Conservation (phyloP, 352 stramenopile species). For the Thalassiosira hispida region DNA sequence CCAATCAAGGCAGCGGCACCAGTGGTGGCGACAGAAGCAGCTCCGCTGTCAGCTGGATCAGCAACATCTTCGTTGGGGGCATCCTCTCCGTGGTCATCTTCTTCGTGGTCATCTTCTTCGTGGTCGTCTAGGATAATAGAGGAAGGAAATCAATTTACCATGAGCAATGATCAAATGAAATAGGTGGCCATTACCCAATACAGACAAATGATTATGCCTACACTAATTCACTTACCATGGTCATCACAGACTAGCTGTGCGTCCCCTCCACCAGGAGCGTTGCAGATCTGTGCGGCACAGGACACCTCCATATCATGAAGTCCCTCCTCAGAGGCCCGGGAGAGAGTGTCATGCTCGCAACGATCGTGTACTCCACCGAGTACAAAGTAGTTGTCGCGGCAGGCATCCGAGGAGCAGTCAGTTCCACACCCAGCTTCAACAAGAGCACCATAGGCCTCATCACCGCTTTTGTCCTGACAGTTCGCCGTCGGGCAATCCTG, state of each 20-base stretch:
- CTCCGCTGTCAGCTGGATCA: background rate
- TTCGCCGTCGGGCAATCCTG: conserved; percentile 23
- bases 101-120: background rate
- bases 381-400: conserved; percentile 29
- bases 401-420: conserved; percentile 44
- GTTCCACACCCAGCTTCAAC: conserved; percentile 27
- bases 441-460: conserved; percentile 39
- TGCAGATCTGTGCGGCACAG: conserved; percentile 38
- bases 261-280: conserved; percentile 11
- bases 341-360: conserved; percentile 36
- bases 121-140: too few species aligned
- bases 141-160: background rate
- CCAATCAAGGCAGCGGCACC: background rate
- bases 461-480: conserved; percentile 25
- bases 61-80: too few species aligned
- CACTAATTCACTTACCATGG: conserved; percentile 13
- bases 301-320: conserved; percentile 40
- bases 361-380: conserved; percentile 29
- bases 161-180: background rate
- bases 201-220: background rate
- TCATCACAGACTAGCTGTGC: conserved; percentile 40
- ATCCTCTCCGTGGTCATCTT: too few species aligned
- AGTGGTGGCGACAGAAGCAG: background rate
- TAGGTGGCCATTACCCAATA: background rate
- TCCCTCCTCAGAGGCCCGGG: conserved; percentile 37